Conservation (phyloP, 805 yeast species). For the Clavispora santaluciae region DNA sequence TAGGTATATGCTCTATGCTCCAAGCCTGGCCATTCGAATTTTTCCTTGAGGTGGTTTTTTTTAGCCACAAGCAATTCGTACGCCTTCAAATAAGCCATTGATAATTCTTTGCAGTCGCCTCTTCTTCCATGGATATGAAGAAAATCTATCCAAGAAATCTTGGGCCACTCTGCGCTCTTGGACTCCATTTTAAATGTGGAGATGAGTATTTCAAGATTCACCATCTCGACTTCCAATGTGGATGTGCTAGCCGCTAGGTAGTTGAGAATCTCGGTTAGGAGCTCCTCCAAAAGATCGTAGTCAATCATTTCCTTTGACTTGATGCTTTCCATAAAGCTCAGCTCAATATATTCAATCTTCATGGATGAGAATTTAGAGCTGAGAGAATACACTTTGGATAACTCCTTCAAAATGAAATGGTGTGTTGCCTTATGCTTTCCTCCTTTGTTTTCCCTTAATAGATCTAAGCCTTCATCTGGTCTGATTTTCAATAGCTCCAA, state of each 20-base stretch:
- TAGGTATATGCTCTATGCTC: background rate
- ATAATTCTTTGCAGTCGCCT: constrained; percentile 25
- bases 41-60: background rate
- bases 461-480: constrained; percentile 25
- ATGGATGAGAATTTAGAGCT: constrained; percentile 24
- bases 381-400: constrained; percentile 17
- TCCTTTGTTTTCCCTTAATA: constrained; percentile 26
- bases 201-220: constrained; percentile 23
- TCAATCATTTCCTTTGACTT: constrained; percentile 4
- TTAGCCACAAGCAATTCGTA: constrained; percentile 25
- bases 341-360: constrained; percentile 33
- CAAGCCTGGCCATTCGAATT: background rate
- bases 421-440: constrained; percentile 23
- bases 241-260: constrained; percentile 10
- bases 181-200: constrained; percentile 24
- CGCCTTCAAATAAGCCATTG: constrained; percentile 27
- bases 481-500: constrained; percentile 28
- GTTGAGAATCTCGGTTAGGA: constrained; percentile 22
- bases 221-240: constrained; percentile 8
- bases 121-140: constrained; percentile 20
- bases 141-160: constrained; percentile 35
- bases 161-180: constrained; percentile 30
- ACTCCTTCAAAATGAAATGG: constrained; percentile 26
- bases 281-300: constrained; percentile 16
- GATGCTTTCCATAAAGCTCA: constrained; percentile 19